phyloP scores from a whole-genome alignment of 139 green algal genomes.

The Asterochloris sp. region DNA sequence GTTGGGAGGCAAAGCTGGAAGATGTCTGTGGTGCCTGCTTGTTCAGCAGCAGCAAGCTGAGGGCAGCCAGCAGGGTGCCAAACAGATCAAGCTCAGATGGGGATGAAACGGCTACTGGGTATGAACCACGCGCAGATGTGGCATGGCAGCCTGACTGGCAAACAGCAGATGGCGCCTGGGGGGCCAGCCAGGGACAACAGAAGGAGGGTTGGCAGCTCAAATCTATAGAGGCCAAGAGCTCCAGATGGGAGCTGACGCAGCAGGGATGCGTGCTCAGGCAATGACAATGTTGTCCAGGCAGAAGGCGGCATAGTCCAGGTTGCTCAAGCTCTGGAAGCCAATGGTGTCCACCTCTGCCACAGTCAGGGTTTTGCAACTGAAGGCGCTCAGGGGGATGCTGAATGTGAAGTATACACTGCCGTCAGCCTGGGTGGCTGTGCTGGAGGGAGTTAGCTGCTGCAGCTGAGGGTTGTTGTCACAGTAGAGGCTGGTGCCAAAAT shows the following conservation, averaged over 20 bases:
- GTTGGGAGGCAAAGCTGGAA: no score
- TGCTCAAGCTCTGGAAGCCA: constrained; percentile 2
- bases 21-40: no score
- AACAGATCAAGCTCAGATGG: no score
- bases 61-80: no score
- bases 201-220: neutral
- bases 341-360: constrained; percentile 11
- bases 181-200: neutral
- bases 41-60: no score
- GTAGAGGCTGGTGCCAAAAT: neutral
- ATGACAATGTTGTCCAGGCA: constrained; percentile 4
- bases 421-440: neutral
- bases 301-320: constrained; percentile 6
- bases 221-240: neutral
- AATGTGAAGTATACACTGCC: constrained; percentile 7
- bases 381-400: neutral
- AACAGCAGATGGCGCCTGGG: neutral
- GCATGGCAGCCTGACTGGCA: no score
- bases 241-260: neutral
- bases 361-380: neutral
- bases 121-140: no score
- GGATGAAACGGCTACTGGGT: no score
- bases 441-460: neutral
- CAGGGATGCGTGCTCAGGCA: no score
- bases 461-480: neutral